Percentiles rank a stretch among this genome's conserved stretches.
phyloP scores from a whole-genome alignment of 805 yeast species.

The Saccharomycopsis schoenii region DNA sequence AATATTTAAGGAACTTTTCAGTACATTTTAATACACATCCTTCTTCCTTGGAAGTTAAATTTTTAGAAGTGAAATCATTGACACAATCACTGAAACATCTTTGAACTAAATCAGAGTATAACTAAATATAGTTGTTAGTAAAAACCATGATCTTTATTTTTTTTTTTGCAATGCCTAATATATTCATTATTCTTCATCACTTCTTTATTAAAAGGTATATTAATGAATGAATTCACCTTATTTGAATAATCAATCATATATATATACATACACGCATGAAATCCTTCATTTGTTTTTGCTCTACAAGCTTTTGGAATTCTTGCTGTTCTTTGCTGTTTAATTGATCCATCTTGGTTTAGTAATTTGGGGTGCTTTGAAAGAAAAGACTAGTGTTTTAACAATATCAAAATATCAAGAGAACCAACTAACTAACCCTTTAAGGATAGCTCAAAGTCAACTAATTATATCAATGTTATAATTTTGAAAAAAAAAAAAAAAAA shows the following conservation, averaged over 20 bases:
- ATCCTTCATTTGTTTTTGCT: constrained; percentile 96
- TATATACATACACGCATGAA: constrained; percentile 69
- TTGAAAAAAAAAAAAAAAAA: neutral
- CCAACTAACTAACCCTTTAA: too few species aligned
- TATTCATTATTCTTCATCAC: neutral
- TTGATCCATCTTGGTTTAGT: constrained; percentile 60
- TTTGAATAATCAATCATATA: neutral
- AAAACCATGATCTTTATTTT: neutral
- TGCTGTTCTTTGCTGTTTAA: constrained; percentile 93
- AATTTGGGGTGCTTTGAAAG: neutral
- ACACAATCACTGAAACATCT: constrained; percentile 97
- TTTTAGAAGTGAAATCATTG: constrained; percentile 92
- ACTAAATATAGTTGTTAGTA: constrained; percentile 22
- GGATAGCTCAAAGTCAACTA: too few species aligned
- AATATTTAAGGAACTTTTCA: constrained; percentile 94
- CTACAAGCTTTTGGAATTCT: constrained; percentile 90
- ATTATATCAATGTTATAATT: neutral
- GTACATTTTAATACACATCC: constrained; percentile 85
- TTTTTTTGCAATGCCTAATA: neutral
- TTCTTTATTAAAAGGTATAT: too few species aligned
- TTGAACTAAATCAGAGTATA: constrained; percentile 89
- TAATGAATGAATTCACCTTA: neutral
- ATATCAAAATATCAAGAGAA: neutral
- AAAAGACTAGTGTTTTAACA: neutral
- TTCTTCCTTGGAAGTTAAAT: constrained; percentile 76